Percentiles rank a stretch among this genome's conserved stretches.
phyloP scores from a whole-genome alignment of 257 asterid genomes.

The Ilex asprella region DNA sequence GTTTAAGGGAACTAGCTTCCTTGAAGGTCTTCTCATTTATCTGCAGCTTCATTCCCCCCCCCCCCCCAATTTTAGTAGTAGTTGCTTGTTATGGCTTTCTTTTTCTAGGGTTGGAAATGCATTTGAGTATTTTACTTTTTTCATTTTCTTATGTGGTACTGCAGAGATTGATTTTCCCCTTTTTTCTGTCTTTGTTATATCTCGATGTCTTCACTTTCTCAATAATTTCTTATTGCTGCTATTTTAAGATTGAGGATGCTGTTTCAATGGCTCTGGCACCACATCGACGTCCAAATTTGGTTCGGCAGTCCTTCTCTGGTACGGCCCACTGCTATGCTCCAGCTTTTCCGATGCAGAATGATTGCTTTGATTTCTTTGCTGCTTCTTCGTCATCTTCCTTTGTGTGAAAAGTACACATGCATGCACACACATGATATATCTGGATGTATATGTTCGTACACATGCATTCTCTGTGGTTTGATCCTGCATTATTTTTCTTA shows the following conservation, averaged over 20 bases:
- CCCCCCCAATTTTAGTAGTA: neutral
- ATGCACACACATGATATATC: too few relatives aligned
- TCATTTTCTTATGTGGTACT: constrained; percentile 5
- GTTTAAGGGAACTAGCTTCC: constrained; percentile 90
- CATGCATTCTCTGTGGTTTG: too few relatives aligned
- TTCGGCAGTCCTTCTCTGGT: constrained; percentile 78
- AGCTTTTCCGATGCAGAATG: neutral
- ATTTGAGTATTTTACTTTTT: constrained; percentile 2
- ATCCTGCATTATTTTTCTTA: too few relatives aligned
- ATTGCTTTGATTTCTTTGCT: neutral
- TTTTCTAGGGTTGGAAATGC: neutral
- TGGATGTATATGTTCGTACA: too few relatives aligned
- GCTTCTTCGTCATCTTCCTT: neutral
- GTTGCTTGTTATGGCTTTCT: neutral
- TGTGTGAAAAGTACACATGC: neutral
- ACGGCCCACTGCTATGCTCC: constrained; percentile 12
- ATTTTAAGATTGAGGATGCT: constrained; percentile 91
- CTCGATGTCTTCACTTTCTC: too few relatives aligned
- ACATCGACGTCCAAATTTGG: constrained; percentile 63
- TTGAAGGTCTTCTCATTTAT: constrained; percentile 49
- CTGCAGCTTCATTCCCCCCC: neutral
- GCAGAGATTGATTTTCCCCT: neutral
- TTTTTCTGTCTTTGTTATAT: too few relatives aligned
- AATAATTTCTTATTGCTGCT: constrained; percentile 12
- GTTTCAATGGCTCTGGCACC: constrained; percentile 74